These are phyloP conservation scores for Aristolochia fimbriata DNA, from an alignment of 164 flowering plant species.

Conservation along the genomic window DNA sequence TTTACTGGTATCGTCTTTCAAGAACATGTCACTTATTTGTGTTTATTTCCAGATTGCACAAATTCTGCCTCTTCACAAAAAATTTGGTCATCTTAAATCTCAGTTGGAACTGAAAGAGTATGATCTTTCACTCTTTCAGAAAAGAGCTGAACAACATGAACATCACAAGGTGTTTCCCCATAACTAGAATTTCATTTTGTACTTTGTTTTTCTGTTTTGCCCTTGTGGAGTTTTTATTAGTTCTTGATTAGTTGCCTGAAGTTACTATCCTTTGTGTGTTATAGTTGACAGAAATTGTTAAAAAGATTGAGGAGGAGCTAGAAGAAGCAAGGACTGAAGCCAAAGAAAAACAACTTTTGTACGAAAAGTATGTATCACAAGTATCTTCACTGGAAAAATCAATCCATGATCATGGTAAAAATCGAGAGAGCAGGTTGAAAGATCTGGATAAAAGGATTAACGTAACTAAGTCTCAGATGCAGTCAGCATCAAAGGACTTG, in stretches of 20 bases:
- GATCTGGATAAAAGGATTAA: slow-evolving; percentile 72
- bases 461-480: slow-evolving; percentile 54
- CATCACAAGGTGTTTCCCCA: slow-evolving; percentile 69
- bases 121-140: slow-evolving; percentile 72
- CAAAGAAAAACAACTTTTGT: slow-evolving; percentile 44
- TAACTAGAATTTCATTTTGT: neutral
- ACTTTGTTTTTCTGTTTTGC: neutral
- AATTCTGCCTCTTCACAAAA: slow-evolving; percentile 68
- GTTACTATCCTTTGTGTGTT: slow-evolving; percentile 10
- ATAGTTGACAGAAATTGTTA: slow-evolving; percentile 72
- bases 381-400: slow-evolving; percentile 65
- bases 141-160: slow-evolving; percentile 92
- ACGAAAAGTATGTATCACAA: slow-evolving; percentile 36
- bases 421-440: slow-evolving; percentile 60
- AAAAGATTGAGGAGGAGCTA: slow-evolving; percentile 72
- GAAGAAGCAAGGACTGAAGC: slow-evolving; percentile 49
- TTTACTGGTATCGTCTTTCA: neutral
- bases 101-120: slow-evolving; percentile 77
- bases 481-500: slow-evolving; percentile 68
- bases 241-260: neutral
- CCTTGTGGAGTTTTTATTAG: neutral
- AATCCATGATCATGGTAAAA: slow-evolving; percentile 60
- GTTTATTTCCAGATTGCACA: slow-evolving; percentile 48
- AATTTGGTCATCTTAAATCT: slow-evolving; percentile 57
- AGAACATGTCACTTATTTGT: too few species aligned